Conservation (phyloP, 345 rosid species). For the Dipteronia dyeriana region DNA sequence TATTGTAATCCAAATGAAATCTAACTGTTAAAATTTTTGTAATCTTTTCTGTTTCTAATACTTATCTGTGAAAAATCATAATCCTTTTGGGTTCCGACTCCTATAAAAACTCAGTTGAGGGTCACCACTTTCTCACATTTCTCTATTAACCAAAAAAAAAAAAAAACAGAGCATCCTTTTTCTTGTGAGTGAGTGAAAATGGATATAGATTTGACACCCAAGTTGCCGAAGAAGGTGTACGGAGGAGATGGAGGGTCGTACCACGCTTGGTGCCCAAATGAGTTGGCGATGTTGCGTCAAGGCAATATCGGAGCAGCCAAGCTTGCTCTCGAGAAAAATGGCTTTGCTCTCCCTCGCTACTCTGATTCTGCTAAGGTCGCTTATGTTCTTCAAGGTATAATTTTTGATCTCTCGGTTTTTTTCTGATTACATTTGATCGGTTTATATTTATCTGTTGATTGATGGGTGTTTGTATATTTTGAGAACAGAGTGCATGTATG, state of each 20-base stretch:
- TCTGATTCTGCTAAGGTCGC: slow-evolving; percentile 89
- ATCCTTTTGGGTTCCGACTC: neutral
- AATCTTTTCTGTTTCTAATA: neutral
- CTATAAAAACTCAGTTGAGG: neutral
- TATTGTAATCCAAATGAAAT: neutral
- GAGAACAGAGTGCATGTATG: no score
- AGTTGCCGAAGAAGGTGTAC: slow-evolving; percentile 58
- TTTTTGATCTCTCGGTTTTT: neutral
- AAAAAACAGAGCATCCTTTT: neutral
- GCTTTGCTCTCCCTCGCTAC: slow-evolving; percentile 85
- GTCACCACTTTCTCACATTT: neutral
- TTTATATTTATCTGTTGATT: no score
- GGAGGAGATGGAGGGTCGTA: slow-evolving; percentile 84
- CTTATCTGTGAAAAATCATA: neutral
- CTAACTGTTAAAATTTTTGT: neutral
- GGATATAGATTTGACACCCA: slow-evolving; percentile 86
- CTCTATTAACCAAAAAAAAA: neutral
- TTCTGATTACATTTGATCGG: neutral
- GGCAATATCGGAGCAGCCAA: slow-evolving; percentile 93
- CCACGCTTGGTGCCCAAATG: slow-evolving; percentile 73
- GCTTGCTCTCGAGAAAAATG: slow-evolving; percentile 76
- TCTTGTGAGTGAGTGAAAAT: slow-evolving; percentile 22
- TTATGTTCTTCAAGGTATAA: slow-evolving; percentile 80
- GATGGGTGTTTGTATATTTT: no score
- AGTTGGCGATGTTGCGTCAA: slow-evolving; percentile 68